phyloP scores from a whole-genome alignment of 305 asterid genomes.

The Fraxinus latifolia region DNA sequence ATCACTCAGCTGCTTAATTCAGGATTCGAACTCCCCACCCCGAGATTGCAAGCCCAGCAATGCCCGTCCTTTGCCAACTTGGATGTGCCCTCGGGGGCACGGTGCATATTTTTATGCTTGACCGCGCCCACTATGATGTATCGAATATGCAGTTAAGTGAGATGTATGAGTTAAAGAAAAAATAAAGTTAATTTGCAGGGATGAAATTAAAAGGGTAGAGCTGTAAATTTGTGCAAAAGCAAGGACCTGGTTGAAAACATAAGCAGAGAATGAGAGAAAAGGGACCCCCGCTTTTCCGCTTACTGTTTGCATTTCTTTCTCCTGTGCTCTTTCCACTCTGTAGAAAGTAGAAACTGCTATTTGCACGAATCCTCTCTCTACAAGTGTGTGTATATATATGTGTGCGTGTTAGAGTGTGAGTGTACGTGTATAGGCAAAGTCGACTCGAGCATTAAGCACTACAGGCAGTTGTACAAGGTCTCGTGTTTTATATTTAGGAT shows the following conservation, averaged over 20 bases:
- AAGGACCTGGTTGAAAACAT: neutral
- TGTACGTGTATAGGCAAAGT: neutral
- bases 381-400: too few relatives aligned
- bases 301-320: conserved; percentile 17
- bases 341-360: conserved; percentile 19
- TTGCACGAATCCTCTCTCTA: neutral
- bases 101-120: neutral
- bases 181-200: neutral
- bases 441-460: neutral
- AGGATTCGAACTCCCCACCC: too few relatives aligned
- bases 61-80: too few relatives aligned
- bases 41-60: too few relatives aligned
- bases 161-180: neutral
- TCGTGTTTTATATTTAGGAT: neutral
- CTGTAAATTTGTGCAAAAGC: conserved; percentile 16
- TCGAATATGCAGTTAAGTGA: neutral
- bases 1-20: too few relatives aligned
- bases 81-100: too few relatives aligned
- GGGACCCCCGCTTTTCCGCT: conserved; percentile 29
- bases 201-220: conserved; percentile 12
- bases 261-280: conserved; percentile 19
- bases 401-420: neutral
- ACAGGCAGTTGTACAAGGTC: neutral
- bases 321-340: conserved; percentile 19
- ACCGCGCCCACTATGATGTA: neutral